A percentile compares a stretch with the other conserved stretches of the same genome.
phyloP scores from a whole-genome alignment of 2,329 filamentous ascomycete species.

The Venturia carpophila region DNA sequence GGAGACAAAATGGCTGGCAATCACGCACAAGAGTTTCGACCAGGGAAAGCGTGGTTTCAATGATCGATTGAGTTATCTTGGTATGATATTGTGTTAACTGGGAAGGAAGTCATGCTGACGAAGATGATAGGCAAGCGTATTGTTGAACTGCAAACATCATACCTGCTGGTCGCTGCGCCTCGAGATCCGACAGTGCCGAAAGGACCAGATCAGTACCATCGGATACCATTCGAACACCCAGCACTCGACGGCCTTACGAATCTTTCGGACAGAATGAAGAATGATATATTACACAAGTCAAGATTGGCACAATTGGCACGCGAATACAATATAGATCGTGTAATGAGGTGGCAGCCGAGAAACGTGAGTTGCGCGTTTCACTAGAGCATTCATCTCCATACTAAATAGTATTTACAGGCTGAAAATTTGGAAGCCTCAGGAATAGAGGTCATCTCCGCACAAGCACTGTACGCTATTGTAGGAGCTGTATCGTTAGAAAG shows the following conservation, averaged over 20 bases:
- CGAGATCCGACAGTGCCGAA: constrained; percentile 21
- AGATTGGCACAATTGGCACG: constrained; percentile 61
- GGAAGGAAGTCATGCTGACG: constrained; percentile 21
- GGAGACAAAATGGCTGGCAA: constrained; percentile 90
- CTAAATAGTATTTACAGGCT: constrained; percentile 38
- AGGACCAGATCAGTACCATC: constrained; percentile 36
- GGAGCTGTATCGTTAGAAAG: constrained; percentile 85
- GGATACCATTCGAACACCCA: constrained; percentile 61
- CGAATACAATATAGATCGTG: constrained; percentile 61
- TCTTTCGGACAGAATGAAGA: constrained; percentile 54
- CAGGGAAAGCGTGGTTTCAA: constrained; percentile 92
- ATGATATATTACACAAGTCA: constrained; percentile 53
- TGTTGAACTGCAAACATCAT: constrained; percentile 55
- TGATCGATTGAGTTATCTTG: constrained; percentile 81
- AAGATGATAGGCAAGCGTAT: constrained; percentile 50
- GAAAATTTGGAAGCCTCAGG: constrained; percentile 66
- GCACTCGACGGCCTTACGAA: constrained; percentile 67
- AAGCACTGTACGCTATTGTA: constrained; percentile 75
- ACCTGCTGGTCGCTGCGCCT: constrained; percentile 50
- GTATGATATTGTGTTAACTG: constrained; percentile 42
- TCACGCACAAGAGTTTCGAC: constrained; percentile 98
- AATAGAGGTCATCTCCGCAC: constrained; percentile 63
- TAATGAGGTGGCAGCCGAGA: constrained; percentile 83
- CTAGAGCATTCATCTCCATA: constrained; percentile 17
- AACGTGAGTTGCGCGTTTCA: constrained; percentile 48